A percentile compares a stretch with the other conserved stretches of the same genome.
Evolutionary conservation across 129 eudicot species (phyloP).

Genomic region (Mikania micrantha): DNA sequence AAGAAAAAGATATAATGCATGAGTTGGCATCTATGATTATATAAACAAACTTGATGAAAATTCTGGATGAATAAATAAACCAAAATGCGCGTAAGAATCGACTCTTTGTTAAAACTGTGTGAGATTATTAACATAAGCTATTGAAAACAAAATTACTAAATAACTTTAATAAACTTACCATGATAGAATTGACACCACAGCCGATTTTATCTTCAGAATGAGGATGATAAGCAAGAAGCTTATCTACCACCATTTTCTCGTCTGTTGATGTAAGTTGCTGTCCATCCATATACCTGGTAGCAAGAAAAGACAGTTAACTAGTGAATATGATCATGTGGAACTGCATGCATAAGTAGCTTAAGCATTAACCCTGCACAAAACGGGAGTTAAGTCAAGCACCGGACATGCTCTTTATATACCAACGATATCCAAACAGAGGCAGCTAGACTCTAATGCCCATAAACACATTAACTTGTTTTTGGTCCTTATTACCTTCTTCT

Average conservation of each 20-base stretch:
- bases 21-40: constrained; percentile 7
- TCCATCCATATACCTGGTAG: constrained; percentile 79
- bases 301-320: background rate
- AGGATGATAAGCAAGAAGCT: constrained; percentile 92
- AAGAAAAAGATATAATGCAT: background rate
- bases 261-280: constrained; percentile 60
- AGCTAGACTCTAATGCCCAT: background rate
- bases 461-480: background rate
- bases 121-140: background rate
- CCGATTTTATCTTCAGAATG: constrained; percentile 80
- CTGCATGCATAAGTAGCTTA: background rate
- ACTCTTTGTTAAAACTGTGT: background rate
- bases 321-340: background rate
- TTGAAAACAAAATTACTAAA: background rate
- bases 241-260: constrained; percentile 66
- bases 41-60: background rate
- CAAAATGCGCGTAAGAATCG: background rate
- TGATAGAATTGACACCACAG: constrained; percentile 76
- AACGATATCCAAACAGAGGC: background rate
- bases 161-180: constrained; percentile 40
- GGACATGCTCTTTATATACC: too few species aligned
- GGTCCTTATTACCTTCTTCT: background rate
- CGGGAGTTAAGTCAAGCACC: too few species aligned
- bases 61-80: background rate
- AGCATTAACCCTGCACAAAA: too few species aligned